phyloP scores from a whole-genome alignment of 352 stramenopile species.

The Globisporangium cylindrosporum region DNA sequence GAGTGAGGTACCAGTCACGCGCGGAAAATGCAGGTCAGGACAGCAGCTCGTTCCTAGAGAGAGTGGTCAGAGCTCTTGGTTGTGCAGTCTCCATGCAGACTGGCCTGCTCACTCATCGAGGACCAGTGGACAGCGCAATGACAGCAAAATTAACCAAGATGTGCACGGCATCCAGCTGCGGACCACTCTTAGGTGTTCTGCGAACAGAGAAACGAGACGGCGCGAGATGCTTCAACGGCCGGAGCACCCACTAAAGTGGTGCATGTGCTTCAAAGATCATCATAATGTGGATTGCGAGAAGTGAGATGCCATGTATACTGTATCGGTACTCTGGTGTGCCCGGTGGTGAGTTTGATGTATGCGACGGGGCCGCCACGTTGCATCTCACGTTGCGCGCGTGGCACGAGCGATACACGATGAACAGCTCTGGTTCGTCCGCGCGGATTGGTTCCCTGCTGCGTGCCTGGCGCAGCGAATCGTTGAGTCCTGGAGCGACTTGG shows the following conservation, averaged over 20 bases:
- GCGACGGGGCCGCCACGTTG: not conserved
- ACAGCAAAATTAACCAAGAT: not conserved
- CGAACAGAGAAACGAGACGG: not conserved
- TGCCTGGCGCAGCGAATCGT: conserved; percentile 1
- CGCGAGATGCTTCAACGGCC: not conserved
- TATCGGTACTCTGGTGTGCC: not conserved
- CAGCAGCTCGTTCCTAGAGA: not conserved
- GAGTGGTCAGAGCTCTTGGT: not conserved
- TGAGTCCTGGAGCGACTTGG: not conserved
- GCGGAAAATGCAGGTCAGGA: not conserved
- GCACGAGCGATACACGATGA: not conserved
- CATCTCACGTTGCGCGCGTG: not conserved
- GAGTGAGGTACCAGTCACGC: not conserved
- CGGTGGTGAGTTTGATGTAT: not conserved
- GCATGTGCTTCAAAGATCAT: not conserved
- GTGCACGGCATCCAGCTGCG: not conserved
- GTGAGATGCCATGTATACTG: not conserved
- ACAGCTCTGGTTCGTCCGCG: not conserved
- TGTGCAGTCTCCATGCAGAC: too few relatives aligned
- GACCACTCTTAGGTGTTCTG: not conserved
- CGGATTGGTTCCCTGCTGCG: not conserved
- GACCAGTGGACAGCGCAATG: not conserved
- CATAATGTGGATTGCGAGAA: not conserved
- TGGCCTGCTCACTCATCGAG: not conserved
- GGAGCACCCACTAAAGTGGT: not conserved